Evolutionary conservation across 495 filamentous ascomycete species (phyloP), one percentile per base, ranked within the genome.

Genomic region (Trichodelitschia bisporula): DNA sequence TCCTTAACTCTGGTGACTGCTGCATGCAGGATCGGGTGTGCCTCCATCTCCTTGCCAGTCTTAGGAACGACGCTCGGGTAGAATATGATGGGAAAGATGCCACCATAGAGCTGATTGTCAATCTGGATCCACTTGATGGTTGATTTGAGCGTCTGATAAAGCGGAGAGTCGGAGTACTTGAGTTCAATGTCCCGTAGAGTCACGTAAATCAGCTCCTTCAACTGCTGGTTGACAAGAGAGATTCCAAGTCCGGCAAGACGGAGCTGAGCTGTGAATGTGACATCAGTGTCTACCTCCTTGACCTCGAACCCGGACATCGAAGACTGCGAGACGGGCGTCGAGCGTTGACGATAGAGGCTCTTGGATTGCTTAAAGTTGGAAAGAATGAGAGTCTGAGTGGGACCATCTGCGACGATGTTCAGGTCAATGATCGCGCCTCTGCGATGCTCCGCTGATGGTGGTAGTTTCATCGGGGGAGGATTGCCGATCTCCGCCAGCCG

Each of bases 1-100:
- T 97, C 89, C 51, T 95, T 95, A 44, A 97, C 84, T 16, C 82
- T 62, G 10, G 83, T 92, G 19, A 93, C 58, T 67, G 76, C 79
- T 23, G 74, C 64, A 40, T 91, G 84, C 44, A 97, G 64, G 25
- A 83, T 93, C 1, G 86, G 86, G 54, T 97, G 86, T 6, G 79
- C 71, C 37, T 93, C 89, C 53, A 92, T 89, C 50, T 97, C 89
- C 51, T 80, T 84, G 16, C 80, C 82, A 35, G 82, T 86, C 57
- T 95, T 95, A 2, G 89, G 89, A 6, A 97, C 86, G n/a, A 97
- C 86, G 49, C 80, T 91, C 6, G 86, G 86, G 46, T 97, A 97
- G 23, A 95, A 58, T 34, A 97, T 69, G 51, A 97, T 90, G 0
- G 86, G 86, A 61, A 97, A 97, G 39, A 97, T 80, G 10, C 86